Conservation (phyloP, 2,329 filamentous ascomycete genomes). For the Juglanconis juglandina region DNA sequence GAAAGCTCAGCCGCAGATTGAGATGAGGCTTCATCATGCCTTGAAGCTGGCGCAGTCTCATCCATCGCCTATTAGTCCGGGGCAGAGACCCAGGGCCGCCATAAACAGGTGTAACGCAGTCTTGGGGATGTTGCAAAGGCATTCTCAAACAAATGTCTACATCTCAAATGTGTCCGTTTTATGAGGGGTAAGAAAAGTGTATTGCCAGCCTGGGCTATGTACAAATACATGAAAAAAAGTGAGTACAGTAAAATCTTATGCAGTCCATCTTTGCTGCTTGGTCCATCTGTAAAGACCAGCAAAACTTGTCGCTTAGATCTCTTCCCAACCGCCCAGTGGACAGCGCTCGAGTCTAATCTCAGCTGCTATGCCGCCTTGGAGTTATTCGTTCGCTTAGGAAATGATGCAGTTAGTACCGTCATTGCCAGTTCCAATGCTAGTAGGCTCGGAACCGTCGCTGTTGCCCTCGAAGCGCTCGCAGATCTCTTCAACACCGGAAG, state of each 20-base stretch:
- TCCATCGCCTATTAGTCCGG: too few species aligned
- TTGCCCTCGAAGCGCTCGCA: slow-evolving; percentile 19
- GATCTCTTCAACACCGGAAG: slow-evolving; percentile 14
- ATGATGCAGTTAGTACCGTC: slow-evolving; percentile 20
- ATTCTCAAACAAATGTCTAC: not conserved
- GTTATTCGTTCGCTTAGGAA: not conserved
- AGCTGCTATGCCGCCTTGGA: not conserved
- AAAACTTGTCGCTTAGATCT: not conserved
- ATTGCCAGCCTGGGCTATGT: slow-evolving; percentile 12
- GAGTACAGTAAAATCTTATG: slow-evolving; percentile 7
- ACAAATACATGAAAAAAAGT: slow-evolving; percentile 4
- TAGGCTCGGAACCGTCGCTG: slow-evolving; percentile 16
- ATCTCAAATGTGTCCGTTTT: not conserved
- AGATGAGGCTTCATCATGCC: too few species aligned
- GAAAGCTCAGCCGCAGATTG: too few species aligned
- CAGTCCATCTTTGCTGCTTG: not conserved
- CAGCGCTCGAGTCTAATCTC: not conserved
- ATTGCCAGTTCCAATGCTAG: slow-evolving; percentile 11
- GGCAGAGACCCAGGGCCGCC: too few species aligned
- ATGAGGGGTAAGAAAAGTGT: not conserved
- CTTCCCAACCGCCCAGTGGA: not conserved
- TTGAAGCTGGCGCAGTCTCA: too few species aligned
- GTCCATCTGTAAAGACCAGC: not conserved
- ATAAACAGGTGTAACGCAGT: too few species aligned
- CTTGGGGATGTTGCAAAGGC: too few species aligned